Evolutionary conservation across 345 rosid species (phyloP), one percentile per base, ranked within the genome.

Genomic region (Eucalyptus regnans): DNA sequence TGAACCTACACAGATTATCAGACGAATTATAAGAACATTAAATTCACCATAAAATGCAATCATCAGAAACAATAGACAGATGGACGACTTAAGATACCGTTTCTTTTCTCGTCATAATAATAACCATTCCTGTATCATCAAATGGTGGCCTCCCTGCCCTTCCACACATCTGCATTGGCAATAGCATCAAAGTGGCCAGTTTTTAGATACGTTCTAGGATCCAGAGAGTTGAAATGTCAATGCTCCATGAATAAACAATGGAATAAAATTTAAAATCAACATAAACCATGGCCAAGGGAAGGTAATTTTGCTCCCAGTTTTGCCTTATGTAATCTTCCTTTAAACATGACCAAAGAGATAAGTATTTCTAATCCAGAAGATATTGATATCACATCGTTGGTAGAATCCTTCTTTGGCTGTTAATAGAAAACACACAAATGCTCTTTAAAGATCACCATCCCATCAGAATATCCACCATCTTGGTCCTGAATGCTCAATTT

Each of bases 101-200:
- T 92, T 96, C 98, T 92, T 95, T 94, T 95, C 99, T 95, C 50
- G 99, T 98, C 99, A 98, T 98, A 89, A 97, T 96, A 91, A 98
- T 84, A 89, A 97, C 99, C 92, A 92, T 91, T 90, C 99, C 99
- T 81, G 98, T 95, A 91, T 96, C 98, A 90, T 97, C 98, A 95
- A 97, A 98, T 87, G 99, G 99, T 86, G 99, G 99, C 90, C 99
- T 93, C 66, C 99, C 99, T 89, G 99, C 99, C 93, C 99, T 95
- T 90, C 99, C 99, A 91, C 94, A 94, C 98, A 98, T 98, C 99
- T 98, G 93, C 62, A 88, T 83, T 91, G 29, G 50, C 27, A 37
- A 86, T 31, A 50, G 60, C 58, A 54, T 50, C 44, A 50, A 51
- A 23, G 68, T 62, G 54, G 44, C 64, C 44, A 18, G 60, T n/a